Conservation (phyloP, 2,329 filamentous ascomycete species). For the Colletotrichum cereale region DNA sequence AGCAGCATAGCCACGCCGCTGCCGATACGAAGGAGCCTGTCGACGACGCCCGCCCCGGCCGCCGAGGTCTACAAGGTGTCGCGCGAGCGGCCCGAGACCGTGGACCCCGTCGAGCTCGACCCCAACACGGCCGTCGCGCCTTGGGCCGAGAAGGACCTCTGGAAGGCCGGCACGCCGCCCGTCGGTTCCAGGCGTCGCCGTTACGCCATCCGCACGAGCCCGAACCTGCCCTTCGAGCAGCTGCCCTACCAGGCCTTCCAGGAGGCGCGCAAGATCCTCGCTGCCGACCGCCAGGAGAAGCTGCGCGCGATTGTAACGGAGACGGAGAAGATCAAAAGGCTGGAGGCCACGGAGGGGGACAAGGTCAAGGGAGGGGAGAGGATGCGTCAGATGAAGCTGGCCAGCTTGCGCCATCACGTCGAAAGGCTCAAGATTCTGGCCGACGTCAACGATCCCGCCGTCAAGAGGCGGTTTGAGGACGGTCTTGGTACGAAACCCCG, state of each 20-base stretch:
- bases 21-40: slow-evolving; percentile 45
- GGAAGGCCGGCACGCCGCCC: slow-evolving; percentile 76
- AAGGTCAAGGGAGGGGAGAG: slow-evolving; percentile 71
- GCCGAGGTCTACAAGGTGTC: slow-evolving; percentile 46
- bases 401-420: slow-evolving; percentile 77
- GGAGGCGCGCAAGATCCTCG: slow-evolving; percentile 87
- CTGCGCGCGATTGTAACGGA: slow-evolving; percentile 77
- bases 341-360: slow-evolving; percentile 70
- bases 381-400: slow-evolving; percentile 75
- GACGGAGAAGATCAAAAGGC: slow-evolving; percentile 74
- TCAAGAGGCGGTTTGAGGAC: slow-evolving; percentile 96
- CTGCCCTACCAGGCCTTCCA: slow-evolving; percentile 98
- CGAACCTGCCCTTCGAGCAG: slow-evolving; percentile 87
- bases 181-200: slow-evolving; percentile 89
- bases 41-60: slow-evolving; percentile 51
- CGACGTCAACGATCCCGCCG: slow-evolving; percentile 93
- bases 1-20: slow-evolving; percentile 53
- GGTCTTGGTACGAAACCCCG: slow-evolving; percentile 75
- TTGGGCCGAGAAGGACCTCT: slow-evolving; percentile 75
- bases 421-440: slow-evolving; percentile 88
- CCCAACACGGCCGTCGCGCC: slow-evolving; percentile 76
- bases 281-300: slow-evolving; percentile 85
- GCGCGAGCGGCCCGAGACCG: slow-evolving; percentile 40
- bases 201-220: slow-evolving; percentile 73
- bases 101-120: slow-evolving; percentile 64